Evolutionary conservation across 768 basidiomycete species (phyloP), one percentile per base, ranked within the genome.

Genomic region (Hygrophorus pudorinus): DNA sequence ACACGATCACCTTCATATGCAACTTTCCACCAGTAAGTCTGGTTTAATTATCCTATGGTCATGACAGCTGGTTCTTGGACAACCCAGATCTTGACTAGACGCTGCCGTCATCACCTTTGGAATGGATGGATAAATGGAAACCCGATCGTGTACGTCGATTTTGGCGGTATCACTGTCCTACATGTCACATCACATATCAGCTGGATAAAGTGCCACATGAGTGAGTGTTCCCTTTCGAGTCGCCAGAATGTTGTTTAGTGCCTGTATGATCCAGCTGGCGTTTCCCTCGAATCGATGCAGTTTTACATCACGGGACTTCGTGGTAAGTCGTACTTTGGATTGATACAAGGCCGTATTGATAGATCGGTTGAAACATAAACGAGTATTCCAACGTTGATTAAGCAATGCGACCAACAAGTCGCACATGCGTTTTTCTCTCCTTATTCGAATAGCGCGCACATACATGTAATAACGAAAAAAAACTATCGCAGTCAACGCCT

Each of bases 131-230:
- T 13, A 69, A 73, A 81, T 43, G 61, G 63, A 1, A 79, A 77
- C 52, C 65, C 79, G 0, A 66, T 84, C 38, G 81, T 84, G 2
- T 84, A 84, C 55, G 81, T 84, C 39, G 79, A 79, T 1, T 82
- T 82, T 51, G 81, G 80, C 1, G 78, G 75, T 20, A 80, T 84
- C 45, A 79, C 77, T 4, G 79, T 84, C 3, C 78, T 79, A 5
- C 56, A 64, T 3, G 67, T 80, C 50, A 78, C 78, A 1, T 61
- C 65, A 29, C 67, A 64, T 78, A 70, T 50, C 48, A 66, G 51
- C 51, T 84, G n/a, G 76, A 81, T 31, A 77, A 76, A 56, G 67
- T 82, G 6, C 81, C 81, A 2, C 81, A 84, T 56, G 78, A 78
- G 43, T 36, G n/a, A 44, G 43, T 44, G 8, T n/a, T n/a, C n/a